A percentile compares a stretch with the other conserved stretches of the same genome.
Conservation (phyloP, 345 rosid genomes). For the Citrus glauca region DNA sequence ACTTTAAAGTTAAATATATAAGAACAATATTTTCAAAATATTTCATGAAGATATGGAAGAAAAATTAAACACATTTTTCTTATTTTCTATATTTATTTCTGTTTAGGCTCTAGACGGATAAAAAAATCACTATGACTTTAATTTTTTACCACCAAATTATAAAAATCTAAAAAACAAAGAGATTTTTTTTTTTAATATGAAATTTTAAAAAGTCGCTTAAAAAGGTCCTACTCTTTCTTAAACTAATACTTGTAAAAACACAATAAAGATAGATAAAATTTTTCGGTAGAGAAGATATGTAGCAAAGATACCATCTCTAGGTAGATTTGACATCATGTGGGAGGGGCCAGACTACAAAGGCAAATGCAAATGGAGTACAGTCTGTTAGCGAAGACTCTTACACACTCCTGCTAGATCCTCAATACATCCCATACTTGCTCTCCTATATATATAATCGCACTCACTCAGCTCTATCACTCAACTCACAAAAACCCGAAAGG, state of each 20-base stretch:
- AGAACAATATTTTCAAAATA: no score
- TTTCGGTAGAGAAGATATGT: not conserved
- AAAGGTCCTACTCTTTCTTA: no score
- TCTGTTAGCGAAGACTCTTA: slow-evolving; percentile 33
- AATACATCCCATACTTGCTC: slow-evolving; percentile 4
- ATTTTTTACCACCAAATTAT: not conserved
- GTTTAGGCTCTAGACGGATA: no score
- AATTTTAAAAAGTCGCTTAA: no score
- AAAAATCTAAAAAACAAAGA: no score
- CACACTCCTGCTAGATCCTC: slow-evolving; percentile 13
- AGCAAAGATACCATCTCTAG: slow-evolving; percentile 4
- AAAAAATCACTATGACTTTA: not conserved
- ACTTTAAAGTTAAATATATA: no score
- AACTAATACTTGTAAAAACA: not conserved
- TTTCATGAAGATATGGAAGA: no score
- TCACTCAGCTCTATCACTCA: not conserved
- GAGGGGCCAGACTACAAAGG: slow-evolving; percentile 13
- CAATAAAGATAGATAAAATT: not conserved
- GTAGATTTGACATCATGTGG: slow-evolving; percentile 5
- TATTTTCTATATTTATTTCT: no score
- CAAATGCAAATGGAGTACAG: slow-evolving; percentile 56
- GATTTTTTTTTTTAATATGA: no score
- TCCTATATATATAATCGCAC: slow-evolving; percentile 20
- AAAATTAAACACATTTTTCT: no score
- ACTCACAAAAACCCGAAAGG: slow-evolving; percentile 12